These are phyloP conservation scores for Erythrophleum ivorense DNA, from an alignment of 331 rosid genomes.

Conservation along the genomic window DNA sequence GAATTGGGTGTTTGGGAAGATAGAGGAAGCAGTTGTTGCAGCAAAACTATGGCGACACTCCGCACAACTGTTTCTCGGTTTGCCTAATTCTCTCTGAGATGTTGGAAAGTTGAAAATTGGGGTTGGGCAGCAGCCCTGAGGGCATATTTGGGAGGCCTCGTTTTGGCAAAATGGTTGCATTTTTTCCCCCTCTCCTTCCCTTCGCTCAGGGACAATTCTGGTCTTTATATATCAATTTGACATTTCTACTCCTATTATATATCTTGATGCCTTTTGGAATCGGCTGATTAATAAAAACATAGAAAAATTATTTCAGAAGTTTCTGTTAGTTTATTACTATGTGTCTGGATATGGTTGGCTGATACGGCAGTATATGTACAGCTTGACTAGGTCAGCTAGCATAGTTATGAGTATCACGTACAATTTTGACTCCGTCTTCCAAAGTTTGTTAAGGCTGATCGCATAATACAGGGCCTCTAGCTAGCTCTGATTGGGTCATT, in stretches of 20 bases:
- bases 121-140: constrained; percentile 69
- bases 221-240: constrained; percentile 13
- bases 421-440: constrained; percentile 47
- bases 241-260: constrained; percentile 16
- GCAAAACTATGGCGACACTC: constrained; percentile 78
- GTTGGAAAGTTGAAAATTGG: constrained; percentile 51
- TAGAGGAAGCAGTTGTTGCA: constrained; percentile 56
- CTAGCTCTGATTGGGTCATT: not conserved
- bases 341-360: constrained; percentile 33
- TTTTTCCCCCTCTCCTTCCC: constrained; percentile 12
- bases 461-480: not conserved
- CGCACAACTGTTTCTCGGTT: constrained; percentile 65
- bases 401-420: not conserved
- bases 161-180: constrained; percentile 63
- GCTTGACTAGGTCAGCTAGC: constrained; percentile 44
- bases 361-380: constrained; percentile 22
- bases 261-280: constrained; percentile 19
- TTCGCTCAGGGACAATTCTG: constrained; percentile 36
- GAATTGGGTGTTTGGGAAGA: constrained; percentile 82
- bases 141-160: constrained; percentile 59
- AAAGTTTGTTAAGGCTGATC: constrained; percentile 24
- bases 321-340: constrained; percentile 20
- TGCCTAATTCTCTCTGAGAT: constrained; percentile 44
- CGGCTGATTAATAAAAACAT: constrained; percentile 13
- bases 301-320: constrained; percentile 15